Percentiles rank a stretch among this genome's conserved stretches.
Evolutionary conservation across 1,284 basidiomycete genomes (phyloP).

Genomic region (Ganoderma lucidum): DNA sequence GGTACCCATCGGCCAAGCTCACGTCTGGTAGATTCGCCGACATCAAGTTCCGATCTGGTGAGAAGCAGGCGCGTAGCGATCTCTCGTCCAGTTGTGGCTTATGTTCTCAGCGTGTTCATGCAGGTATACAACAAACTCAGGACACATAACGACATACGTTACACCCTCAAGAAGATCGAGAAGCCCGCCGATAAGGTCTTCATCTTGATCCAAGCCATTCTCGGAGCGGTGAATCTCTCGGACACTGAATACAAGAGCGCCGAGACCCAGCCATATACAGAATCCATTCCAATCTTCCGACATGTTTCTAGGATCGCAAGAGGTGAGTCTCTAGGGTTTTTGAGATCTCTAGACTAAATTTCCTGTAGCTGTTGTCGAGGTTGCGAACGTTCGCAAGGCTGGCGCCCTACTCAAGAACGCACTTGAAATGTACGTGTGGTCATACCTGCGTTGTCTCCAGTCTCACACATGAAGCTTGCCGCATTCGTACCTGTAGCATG

Average conservation of each 20-base stretch:
- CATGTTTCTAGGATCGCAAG: conserved; percentile 72
- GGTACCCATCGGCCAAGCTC: not conserved
- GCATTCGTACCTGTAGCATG: conserved; percentile 51
- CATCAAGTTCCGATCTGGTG: conserved; percentile 70
- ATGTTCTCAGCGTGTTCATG: conserved; percentile 32
- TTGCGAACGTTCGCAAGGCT: conserved; percentile 65
- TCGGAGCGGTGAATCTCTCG: conserved; percentile 75
- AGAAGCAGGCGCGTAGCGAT: conserved; percentile 61
- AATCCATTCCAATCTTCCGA: conserved; percentile 70
- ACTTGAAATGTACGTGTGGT: conserved; percentile 63
- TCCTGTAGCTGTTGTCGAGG: conserved; percentile 69
- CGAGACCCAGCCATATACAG: conserved; percentile 76
- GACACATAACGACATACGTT: conserved; percentile 76
- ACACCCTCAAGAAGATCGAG: conserved; percentile 70
- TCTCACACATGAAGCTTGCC: not conserved
- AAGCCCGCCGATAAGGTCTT: conserved; percentile 76
- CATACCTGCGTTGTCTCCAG: not conserved
- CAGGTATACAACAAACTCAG: conserved; percentile 72
- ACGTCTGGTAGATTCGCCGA: conserved; percentile 61
- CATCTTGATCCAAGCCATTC: conserved; percentile 80
- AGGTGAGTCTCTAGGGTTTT: conserved; percentile 51
- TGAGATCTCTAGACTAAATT: not conserved
- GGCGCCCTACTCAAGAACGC: conserved; percentile 74
- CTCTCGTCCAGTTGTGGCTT: not conserved
- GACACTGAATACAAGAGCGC: conserved; percentile 68